Evolutionary conservation across 345 rosid genomes (phyloP).

Genomic region (Physaria fendleri): DNA sequence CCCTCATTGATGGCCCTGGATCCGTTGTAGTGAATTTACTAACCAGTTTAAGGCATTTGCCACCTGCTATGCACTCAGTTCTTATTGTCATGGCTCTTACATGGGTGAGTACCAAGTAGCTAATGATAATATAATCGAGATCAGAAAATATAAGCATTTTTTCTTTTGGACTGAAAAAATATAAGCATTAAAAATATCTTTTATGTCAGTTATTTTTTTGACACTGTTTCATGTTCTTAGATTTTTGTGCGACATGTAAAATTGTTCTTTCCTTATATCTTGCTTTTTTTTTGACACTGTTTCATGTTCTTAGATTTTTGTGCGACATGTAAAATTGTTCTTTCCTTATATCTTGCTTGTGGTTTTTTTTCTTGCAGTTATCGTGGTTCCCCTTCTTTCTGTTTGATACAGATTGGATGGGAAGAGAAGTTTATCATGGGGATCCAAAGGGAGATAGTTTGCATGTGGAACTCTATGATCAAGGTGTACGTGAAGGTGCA

Average conservation of each 20-base stretch:
- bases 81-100: conserved; percentile 92
- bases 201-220: not conserved
- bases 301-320: not conserved
- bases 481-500: conserved; percentile 98
- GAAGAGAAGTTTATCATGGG: conserved; percentile 95
- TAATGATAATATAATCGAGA: no score
- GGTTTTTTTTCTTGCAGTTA: conserved; percentile 48
- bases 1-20: conserved; percentile 71
- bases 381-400: conserved; percentile 99
- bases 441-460: conserved; percentile 60
- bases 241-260: not conserved
- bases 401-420: conserved; percentile 99
- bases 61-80: conserved; percentile 90
- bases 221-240: not conserved
- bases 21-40: conserved; percentile 83
- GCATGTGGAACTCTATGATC: conserved; percentile 56
- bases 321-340: not conserved
- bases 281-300: not conserved
- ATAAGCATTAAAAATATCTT: no score
- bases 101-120: conserved; percentile 72
- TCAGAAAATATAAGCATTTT: no score
- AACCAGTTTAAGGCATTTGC: conserved; percentile 93
- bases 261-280: not conserved
- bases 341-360: not conserved
- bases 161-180: no score